Base-by-base conservation (phyloP, 768 basidiomycete genomes). In the Russula virescens region DNA sequence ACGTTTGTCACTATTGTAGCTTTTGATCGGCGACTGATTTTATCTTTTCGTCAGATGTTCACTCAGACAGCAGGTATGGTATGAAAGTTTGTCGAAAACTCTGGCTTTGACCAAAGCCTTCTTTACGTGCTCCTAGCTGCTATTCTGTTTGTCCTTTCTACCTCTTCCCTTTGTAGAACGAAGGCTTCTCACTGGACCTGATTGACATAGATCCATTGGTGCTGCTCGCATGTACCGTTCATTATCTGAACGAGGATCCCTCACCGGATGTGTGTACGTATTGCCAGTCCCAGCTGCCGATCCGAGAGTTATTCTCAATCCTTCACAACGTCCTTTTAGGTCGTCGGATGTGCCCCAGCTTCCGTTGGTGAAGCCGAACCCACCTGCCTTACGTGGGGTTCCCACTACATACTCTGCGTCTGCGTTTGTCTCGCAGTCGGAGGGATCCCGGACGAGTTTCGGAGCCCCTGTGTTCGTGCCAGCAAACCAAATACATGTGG, bases 211-310 rank as follows among this genome's bases (percentile, higher is more conserved):
- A 46, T 23, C 51, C 21, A 63, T 63, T 28, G 51, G 51, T 23
- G 51, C 62, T 23, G 25, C 62, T 47, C 62, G 62, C 35, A 38
- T 63, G 56, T 63, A 63, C 38, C 62, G 62, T 18, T 31, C 43
- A 31, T 21, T 63, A 26, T 53, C 34, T 16, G 5, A 38, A n/a
- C 16, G 13, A 6, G 62, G 62, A n/a, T 53, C 56, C 10, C 8
- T 63, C 57, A 63, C 62, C 10, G n/a, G n/a, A n/a, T n/a, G n/a
- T n/a, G 26, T 31, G 62, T 63, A 48, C 56, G 62, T 45, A 18
- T 28, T 34, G 21, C 8, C 26, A 11, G n/a, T n/a, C n/a, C n/a
- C n/a, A n/a, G n/a, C n/a, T n/a, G n/a, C n/a, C n/a, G 5, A 31
- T 61, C 57, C n/a, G 53, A 31, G 31, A 31, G 31, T 31, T 31